A percentile compares a stretch with the other conserved stretches of the same genome.
Conservation (phyloP, 2,329 filamentous ascomycete genomes). For the Diaporthe velutina region DNA sequence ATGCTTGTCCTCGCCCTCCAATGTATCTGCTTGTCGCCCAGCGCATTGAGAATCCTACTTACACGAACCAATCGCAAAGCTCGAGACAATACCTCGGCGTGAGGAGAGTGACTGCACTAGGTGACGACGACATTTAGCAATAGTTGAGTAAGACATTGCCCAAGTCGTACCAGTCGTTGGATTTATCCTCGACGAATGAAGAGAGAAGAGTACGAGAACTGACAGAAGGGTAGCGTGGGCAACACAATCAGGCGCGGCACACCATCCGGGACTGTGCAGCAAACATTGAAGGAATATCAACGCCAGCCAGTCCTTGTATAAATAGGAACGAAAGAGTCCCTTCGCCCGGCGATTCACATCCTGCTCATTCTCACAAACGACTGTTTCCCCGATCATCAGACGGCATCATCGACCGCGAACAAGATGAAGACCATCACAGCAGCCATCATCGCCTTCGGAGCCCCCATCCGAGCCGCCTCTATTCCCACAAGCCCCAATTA, state of each 20-base stretch:
- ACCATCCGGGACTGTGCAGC: neutral
- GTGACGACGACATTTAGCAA: neutral
- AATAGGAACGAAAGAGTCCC: neutral
- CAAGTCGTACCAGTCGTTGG: neutral
- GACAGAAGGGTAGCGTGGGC: neutral
- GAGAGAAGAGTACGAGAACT: neutral
- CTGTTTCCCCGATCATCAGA: no score
- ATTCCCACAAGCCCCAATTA: neutral
- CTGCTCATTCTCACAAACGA: no score
- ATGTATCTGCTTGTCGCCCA: neutral
- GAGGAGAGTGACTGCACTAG: neutral
- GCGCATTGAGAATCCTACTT: neutral
- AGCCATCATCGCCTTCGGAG: neutral
- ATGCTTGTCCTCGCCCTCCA: neutral
- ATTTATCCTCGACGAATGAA: neutral
- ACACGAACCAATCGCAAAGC: constrained; percentile 9
- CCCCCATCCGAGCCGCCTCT: neutral
- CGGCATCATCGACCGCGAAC: neutral
- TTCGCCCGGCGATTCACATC: neutral
- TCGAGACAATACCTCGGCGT: neutral
- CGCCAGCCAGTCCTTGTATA: neutral
- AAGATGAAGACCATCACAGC: constrained; percentile 4
- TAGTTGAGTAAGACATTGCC: neutral
- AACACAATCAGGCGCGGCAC: neutral
- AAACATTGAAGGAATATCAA: neutral